phyloP scores from a whole-genome alignment of 225 moss, liverwort and hornwort species.

The Marchantia polymorpha region DNA sequence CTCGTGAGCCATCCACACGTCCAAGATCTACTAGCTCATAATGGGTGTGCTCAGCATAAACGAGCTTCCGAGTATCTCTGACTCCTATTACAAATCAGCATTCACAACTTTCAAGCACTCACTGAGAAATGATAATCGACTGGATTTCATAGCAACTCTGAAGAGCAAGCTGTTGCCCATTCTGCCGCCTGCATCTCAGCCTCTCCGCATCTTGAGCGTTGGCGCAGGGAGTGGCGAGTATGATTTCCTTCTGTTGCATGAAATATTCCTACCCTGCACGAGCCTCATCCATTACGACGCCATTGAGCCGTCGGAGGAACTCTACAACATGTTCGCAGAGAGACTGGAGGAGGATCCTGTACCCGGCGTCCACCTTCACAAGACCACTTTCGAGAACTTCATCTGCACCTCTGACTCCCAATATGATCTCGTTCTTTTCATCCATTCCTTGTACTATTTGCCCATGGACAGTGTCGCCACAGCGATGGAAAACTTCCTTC shows the following conservation, averaged over 20 bases:
- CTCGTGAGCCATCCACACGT: no score
- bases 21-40: neutral
- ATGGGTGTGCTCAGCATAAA: neutral
- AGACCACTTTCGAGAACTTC: conserved; percentile 20
- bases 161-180: conserved; percentile 22
- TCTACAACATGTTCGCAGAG: neutral
- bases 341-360: neutral
- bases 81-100: conserved; percentile 9
- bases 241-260: conserved; percentile 11
- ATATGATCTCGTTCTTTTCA: conserved; percentile 15
- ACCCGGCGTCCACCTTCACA: conserved; percentile 8
- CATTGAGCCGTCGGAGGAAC: conserved; percentile 15
- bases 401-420: neutral
- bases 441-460: conserved; percentile 23
- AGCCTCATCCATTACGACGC: conserved; percentile 15
- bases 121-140: conserved; percentile 9
- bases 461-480: neutral
- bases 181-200: conserved; percentile 12
- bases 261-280: conserved; percentile 23
- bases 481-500: neutral
- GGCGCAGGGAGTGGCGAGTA: conserved; percentile 17
- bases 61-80: conserved; percentile 4
- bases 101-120: conserved; percentile 15
- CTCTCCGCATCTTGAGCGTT: conserved; percentile 18
- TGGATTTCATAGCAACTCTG: conserved; percentile 1